Conservation (phyloP, 192 early-diverging fungal genomes). For the Anaeromyces robustus region DNA sequence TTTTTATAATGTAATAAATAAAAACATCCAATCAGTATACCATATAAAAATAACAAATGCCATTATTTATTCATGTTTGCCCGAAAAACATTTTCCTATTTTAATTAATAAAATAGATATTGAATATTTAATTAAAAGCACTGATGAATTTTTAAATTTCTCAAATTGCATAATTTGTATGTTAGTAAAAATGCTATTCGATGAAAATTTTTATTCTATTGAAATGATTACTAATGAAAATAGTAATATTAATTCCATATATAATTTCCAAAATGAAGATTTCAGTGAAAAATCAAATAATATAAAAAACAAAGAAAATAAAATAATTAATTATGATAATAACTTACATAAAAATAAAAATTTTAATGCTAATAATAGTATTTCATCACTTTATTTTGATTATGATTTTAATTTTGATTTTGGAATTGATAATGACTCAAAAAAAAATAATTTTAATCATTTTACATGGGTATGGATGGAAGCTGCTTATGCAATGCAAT, state of each 20-base stretch:
- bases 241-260: not conserved
- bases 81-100: not conserved
- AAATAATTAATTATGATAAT: too few species aligned
- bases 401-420: not conserved
- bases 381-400: not conserved
- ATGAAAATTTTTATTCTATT: not conserved
- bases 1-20: not conserved
- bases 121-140: not conserved
- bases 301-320: too few species aligned
- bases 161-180: not conserved
- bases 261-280: not conserved
- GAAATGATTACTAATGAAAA: not conserved
- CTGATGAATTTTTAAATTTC: not conserved
- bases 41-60: not conserved
- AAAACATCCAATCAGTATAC: not conserved
- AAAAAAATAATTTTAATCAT: not conserved
- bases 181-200: not conserved
- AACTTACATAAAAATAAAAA: too few species aligned
- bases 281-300: not conserved
- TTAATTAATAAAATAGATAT: not conserved
- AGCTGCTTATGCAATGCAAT: not conserved
- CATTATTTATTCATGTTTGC: not conserved
- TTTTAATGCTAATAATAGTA: too few species aligned
- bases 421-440: not conserved
- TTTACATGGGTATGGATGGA: not conserved